Percentiles rank a stretch among this genome's conserved stretches.
These are phyloP conservation scores for Letharia lupina DNA, from an alignment of 495 filamentous ascomycete species.

Conservation along the genomic window DNA sequence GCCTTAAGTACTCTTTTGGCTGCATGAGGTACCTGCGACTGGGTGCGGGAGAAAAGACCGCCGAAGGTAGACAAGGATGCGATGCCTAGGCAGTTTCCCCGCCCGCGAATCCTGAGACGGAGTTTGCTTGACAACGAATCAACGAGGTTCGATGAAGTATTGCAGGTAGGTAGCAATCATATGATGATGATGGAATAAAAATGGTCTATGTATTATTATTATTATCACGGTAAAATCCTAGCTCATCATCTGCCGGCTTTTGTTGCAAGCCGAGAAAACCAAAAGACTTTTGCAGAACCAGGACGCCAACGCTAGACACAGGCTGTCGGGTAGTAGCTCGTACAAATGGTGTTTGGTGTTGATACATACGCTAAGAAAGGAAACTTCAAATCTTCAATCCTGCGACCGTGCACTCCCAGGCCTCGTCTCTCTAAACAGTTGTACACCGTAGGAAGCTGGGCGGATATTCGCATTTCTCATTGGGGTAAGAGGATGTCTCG, in stretches of 20 bases:
- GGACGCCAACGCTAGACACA: conserved; percentile 19
- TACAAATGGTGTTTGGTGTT: conserved; percentile 3
- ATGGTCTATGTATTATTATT: background rate
- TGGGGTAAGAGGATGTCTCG: background rate
- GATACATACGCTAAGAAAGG: conserved; percentile 7
- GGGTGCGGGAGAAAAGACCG: background rate
- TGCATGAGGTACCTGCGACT: background rate
- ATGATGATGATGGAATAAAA: background rate
- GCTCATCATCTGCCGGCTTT: background rate
- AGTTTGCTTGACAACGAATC: background rate
- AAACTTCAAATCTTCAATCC: background rate
- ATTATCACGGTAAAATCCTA: background rate
- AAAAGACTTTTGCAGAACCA: conserved; percentile 14
- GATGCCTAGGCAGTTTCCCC: background rate
- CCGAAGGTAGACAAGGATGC: background rate
- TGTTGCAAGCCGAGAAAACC: background rate
- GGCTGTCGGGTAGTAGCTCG: conserved; percentile 10
- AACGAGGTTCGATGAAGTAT: background rate
- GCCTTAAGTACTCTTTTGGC: background rate
- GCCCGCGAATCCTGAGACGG: background rate
- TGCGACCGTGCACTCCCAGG: conserved; percentile 10
- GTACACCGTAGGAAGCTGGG: background rate
- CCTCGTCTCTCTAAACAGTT: background rate
- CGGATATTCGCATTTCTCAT: conserved; percentile 14
- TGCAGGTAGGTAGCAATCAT: background rate